Evolutionary conservation across 371 early-diverging fungal genomes (phyloP).

Genomic region (Mortierella sp.): DNA sequence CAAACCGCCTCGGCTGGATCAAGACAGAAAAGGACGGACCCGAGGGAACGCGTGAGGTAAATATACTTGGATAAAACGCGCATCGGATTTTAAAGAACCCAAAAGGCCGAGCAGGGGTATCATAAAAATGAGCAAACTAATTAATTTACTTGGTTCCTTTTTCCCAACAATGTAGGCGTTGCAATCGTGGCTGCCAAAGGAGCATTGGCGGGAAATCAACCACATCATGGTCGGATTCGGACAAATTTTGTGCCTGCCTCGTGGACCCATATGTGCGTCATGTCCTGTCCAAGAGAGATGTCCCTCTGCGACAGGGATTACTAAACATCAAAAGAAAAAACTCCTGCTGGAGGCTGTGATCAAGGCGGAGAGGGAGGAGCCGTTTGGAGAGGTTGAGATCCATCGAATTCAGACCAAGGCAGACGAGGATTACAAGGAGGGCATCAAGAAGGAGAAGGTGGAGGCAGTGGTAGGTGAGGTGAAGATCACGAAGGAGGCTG

Average conservation of each 20-base stretch:
- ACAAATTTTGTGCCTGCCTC: constrained; percentile 88
- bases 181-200: constrained; percentile 88
- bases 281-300: constrained; percentile 89
- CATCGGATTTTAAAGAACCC: not conserved
- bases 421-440: not conserved
- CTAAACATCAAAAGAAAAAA: constrained; percentile 30
- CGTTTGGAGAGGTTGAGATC: constrained; percentile 42
- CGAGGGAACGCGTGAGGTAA: constrained; percentile 86
- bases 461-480: not conserved
- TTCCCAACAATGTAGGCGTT: constrained; percentile 64
- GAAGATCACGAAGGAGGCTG: not conserved
- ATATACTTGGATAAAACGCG: not conserved
- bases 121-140: not conserved
- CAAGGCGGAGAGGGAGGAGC: constrained; percentile 25
- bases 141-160: not conserved
- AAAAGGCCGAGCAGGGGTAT: not conserved
- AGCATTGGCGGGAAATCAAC: constrained; percentile 94
- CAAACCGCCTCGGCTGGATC: constrained; percentile 93
- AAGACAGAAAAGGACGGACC: constrained; percentile 77
- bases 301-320: constrained; percentile 63
- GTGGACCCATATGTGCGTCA: constrained; percentile 83
- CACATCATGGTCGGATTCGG: constrained; percentile 96
- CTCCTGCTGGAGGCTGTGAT: constrained; percentile 7
- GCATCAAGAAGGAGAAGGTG: constrained; percentile 11
- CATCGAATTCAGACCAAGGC: constrained; percentile 18